Evolutionary conservation across 345 rosid genomes (phyloP).

Genomic region (Moringa oleifera): DNA sequence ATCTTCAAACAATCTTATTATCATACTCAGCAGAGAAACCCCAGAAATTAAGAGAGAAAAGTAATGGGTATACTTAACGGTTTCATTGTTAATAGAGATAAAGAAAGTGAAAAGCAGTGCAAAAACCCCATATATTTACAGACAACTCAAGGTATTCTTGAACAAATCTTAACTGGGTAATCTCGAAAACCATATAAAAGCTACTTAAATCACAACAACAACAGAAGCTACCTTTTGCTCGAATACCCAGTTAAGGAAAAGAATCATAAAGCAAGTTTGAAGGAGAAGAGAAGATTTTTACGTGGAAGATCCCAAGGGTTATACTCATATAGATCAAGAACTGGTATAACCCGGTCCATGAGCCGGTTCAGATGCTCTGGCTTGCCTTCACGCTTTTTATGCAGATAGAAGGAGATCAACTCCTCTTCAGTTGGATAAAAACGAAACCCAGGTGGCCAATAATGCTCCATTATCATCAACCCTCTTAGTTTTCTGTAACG

Average conservation of each 20-base stretch:
- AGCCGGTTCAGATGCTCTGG: constrained; percentile 25
- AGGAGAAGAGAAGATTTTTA: constrained; percentile 2
- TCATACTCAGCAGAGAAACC: too few relatives aligned
- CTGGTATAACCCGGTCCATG: constrained; percentile 48
- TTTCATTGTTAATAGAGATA: too few relatives aligned
- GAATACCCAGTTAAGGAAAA: background rate
- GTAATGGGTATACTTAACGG: too few relatives aligned
- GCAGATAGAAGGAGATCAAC: constrained; percentile 40
- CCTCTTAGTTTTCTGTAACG: background rate
- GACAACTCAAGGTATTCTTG: too few relatives aligned
- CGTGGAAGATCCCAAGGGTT: constrained; percentile 49
- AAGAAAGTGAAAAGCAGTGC: too few relatives aligned
- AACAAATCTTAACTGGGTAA: too few relatives aligned
- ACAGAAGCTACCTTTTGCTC: too few relatives aligned
- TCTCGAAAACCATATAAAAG: too few relatives aligned
- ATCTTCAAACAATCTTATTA: too few relatives aligned
- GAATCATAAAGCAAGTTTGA: background rate
- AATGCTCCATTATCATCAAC: constrained; percentile 22
- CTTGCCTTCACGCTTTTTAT: constrained; percentile 30
- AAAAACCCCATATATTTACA: too few relatives aligned
- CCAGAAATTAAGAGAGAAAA: too few relatives aligned
- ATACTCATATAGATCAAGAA: constrained; percentile 34
- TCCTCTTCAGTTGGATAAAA: constrained; percentile 65
- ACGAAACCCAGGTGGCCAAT: constrained; percentile 45
- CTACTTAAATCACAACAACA: too few relatives aligned